Evolutionary conservation across 2,329 filamentous ascomycete species (phyloP), one percentile per base, ranked within the genome.

Genomic region (Paecilomyces formosus): DNA sequence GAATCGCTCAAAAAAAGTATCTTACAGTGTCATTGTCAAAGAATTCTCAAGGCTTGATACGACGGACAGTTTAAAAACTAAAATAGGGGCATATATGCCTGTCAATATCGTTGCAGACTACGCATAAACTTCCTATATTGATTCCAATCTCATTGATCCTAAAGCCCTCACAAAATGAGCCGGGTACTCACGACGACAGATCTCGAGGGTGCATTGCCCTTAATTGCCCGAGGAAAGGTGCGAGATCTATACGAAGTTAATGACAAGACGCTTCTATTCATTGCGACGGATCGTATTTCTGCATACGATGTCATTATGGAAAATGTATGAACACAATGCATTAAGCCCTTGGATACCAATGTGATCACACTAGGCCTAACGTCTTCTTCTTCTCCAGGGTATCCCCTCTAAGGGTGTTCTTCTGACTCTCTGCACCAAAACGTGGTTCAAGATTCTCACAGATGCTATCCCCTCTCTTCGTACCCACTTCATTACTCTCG

Each of bases 251-350:
- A 90, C 74, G 81, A 84, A 61, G 78, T 95, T 57, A 85, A 90
- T 70, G 78, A 85, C 49, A 76, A 83, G 58, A 88, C 85, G 2
- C 83, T 96, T 3, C 86, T 96, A 58, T 93, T 96, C 71, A 86
- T 92, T 57, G 88, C 90, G 24, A 89, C 90, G 13, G 92, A 97
- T 78, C 88, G 94, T 65, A 94, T 97, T 73, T 96, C 91, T 24
- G 94, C 94, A 58, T 97, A 93, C 80, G 93, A 97, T 82, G 91
- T 95, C 66, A 85, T 96, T 66, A 86, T 96, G 81, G 78, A 84
- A 67, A 97, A 94, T 76, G 50, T 52, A 24, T 11, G 26, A 5
- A 5, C 50, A 24, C 18, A 21, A 52, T 52, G 6, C 35, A 39
- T 13, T 45, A 7, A 7, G 5, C n/a, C 8, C 21, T 11, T 9